Conservation (phyloP, 176 grass and related monocot species). For the Oryza officinalis region DNA sequence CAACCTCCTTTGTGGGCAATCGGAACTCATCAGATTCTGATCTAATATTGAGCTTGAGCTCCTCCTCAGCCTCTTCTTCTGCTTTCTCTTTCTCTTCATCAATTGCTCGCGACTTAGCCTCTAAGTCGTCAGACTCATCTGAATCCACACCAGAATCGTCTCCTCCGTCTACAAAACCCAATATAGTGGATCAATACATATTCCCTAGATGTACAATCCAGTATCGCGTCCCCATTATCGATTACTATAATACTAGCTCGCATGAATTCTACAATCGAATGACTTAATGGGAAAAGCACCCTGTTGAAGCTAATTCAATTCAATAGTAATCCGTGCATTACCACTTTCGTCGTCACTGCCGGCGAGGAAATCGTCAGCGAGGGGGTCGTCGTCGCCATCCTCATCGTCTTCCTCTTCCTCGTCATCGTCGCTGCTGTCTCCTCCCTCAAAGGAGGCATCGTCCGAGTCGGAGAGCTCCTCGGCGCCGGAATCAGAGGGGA, state of each 20-base stretch:
- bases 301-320: conserved; percentile 11
- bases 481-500: conserved; percentile 32
- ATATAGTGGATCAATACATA: not conserved
- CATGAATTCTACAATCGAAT: conserved; percentile 7
- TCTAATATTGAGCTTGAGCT: conserved; percentile 74
- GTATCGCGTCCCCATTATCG: not conserved
- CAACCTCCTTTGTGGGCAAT: conserved; percentile 83
- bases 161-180: conserved; percentile 42
- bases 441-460: conserved; percentile 39
- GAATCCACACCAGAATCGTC: conserved; percentile 63
- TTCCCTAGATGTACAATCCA: not conserved
- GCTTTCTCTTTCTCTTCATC: conserved; percentile 52
- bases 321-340: conserved; percentile 5
- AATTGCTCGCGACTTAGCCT: conserved; percentile 66
- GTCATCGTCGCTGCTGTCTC: not conserved
- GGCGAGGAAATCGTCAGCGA: conserved; percentile 76
- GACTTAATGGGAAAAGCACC: not conserved
- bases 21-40: conserved; percentile 86
- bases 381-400: conserved; percentile 55
- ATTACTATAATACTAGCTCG: not conserved
- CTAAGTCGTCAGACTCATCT: conserved; percentile 72
- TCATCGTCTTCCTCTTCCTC: not conserved
- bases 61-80: conserved; percentile 67
- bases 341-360: conserved; percentile 60
- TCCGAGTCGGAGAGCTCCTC: conserved; percentile 42